Conservation (phyloP, 331 rosid genomes). For the Quercus lobata region DNA sequence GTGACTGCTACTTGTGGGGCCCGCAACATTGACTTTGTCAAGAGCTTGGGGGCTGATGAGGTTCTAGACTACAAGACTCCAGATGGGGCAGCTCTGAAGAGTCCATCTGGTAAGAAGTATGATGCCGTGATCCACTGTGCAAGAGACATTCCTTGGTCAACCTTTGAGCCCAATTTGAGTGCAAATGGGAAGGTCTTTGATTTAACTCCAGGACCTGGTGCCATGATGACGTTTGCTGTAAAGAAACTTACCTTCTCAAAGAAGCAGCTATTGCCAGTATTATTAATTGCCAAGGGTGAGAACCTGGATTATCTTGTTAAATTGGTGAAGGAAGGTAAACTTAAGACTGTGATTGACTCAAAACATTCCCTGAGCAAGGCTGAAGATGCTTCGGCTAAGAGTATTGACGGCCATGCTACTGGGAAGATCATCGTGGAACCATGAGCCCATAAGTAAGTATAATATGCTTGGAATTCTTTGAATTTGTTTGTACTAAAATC, state of each 20-base stretch:
- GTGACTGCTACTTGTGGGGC: constrained; percentile 3
- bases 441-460: not conserved
- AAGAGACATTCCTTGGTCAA: constrained; percentile 34
- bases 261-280: constrained; percentile 35
- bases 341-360: constrained; percentile 71
- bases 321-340: constrained; percentile 37
- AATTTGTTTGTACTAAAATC: not conserved
- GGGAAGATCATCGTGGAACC: constrained; percentile 82
- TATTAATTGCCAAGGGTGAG: constrained; percentile 14
- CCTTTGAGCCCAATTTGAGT: constrained; percentile 39
- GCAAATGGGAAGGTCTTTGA: constrained; percentile 34
- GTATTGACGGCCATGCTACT: constrained; percentile 78
- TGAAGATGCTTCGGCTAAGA: constrained; percentile 83
- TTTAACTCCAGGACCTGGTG: constrained; percentile 19
- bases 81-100: constrained; percentile 2
- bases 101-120: constrained; percentile 9
- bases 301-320: constrained; percentile 31
- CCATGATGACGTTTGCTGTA: constrained; percentile 9
- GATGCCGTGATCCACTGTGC: constrained; percentile 30
- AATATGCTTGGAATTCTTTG: not conserved
- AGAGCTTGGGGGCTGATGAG: constrained; percentile 47
- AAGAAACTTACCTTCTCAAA: constrained; percentile 39
- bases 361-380: constrained; percentile 57
- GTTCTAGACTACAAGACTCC: constrained; percentile 23
- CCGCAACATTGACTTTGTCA: constrained; percentile 5